Percentiles rank a stretch among this genome's conserved stretches.
phyloP scores from a whole-genome alignment of 139 green algal species.

The Picochlorum sp. region DNA sequence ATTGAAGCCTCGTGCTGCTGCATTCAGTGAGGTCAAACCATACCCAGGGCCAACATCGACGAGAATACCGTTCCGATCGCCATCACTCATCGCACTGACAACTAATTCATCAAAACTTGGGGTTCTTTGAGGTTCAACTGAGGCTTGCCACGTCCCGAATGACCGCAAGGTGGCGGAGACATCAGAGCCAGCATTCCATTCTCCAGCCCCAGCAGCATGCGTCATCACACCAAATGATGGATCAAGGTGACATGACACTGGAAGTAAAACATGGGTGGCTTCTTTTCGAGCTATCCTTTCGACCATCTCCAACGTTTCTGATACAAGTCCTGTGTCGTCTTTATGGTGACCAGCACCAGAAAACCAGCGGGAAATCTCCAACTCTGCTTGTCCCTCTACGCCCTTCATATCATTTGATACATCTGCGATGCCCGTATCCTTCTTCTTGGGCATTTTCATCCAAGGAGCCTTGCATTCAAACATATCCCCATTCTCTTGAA shows the following conservation, averaged over 20 bases:
- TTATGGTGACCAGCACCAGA: too few species aligned
- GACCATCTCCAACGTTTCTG: neutral
- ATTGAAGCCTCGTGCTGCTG: conserved; percentile 53
- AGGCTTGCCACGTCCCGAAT: conserved; percentile 68
- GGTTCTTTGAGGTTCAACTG: conserved; percentile 31
- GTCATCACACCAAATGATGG: conserved; percentile 67
- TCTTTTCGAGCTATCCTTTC: conserved; percentile 6
- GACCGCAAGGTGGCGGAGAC: conserved; percentile 43
- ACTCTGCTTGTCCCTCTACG: neutral
- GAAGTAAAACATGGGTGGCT: conserved; percentile 34
- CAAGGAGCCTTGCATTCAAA: neutral
- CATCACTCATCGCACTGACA: conserved; percentile 36
- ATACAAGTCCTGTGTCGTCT: neutral
- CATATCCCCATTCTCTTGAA: neutral
- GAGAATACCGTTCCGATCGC: conserved; percentile 24
- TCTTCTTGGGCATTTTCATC: neutral
- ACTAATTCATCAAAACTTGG: conserved; percentile 68
- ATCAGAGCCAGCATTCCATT: conserved; percentile 45
- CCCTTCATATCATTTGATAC: too few species aligned
- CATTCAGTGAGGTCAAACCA: conserved; percentile 68
- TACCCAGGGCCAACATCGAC: conserved; percentile 71
- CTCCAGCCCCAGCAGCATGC: conserved; percentile 16
- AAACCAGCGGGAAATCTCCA: neutral
- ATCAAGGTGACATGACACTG: conserved; percentile 51
- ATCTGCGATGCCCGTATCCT: neutral